These are phyloP conservation scores for Carex sylvatica DNA, from an alignment of 202 grass and related monocot species.

Conservation along the genomic window DNA sequence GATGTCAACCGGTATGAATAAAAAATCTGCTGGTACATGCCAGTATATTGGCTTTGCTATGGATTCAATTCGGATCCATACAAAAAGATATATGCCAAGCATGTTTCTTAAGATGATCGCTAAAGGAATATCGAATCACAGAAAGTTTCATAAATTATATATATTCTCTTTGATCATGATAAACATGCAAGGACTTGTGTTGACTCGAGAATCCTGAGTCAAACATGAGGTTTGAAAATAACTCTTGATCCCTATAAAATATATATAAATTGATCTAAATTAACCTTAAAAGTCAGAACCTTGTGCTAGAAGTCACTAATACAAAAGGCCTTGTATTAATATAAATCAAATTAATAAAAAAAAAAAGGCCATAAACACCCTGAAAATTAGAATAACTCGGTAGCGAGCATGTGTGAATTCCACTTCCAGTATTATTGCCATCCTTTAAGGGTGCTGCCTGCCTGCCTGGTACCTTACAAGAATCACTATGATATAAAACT, in stretches of 20 bases:
- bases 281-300: too few relatives aligned
- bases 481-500: neutral
- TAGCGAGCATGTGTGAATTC: neutral
- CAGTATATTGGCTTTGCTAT: neutral
- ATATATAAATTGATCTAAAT: neutral
- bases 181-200: neutral
- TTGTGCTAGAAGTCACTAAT: too few relatives aligned
- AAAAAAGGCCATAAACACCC: neutral
- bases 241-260: neutral
- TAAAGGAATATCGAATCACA: conserved; percentile 22
- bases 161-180: conserved; percentile 3
- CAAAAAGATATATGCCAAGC: neutral
- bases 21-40: neutral
- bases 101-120: neutral
- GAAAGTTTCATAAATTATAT: conserved; percentile 17
- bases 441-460: neutral
- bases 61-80: neutral
- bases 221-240: neutral
- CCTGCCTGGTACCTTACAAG: neutral
- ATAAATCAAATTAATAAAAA: neutral
- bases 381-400: neutral
- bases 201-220: neutral
- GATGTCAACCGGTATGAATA: neutral
- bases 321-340: neutral
- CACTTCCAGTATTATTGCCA: neutral